phyloP scores from a whole-genome alignment of 2,329 filamentous ascomycete species.

The Penicillium corylophilum region DNA sequence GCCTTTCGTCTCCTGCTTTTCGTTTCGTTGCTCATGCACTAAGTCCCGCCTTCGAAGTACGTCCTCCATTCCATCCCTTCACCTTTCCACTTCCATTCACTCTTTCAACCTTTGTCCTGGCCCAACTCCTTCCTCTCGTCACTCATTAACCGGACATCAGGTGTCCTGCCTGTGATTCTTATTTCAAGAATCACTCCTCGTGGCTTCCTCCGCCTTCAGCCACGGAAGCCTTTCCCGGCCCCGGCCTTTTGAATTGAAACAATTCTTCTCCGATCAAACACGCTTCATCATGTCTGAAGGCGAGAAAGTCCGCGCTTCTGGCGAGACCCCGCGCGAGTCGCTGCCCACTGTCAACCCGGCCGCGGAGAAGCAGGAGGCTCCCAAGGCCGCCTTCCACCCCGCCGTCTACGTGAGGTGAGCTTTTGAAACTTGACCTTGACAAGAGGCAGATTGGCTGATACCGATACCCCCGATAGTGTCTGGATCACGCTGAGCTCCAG shows the following conservation, averaged over 20 bases:
- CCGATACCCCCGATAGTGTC: conserved; percentile 53
- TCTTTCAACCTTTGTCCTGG: conserved; percentile 14
- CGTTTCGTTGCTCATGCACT: background rate
- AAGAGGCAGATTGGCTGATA: conserved; percentile 15
- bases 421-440: background rate
- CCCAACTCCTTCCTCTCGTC: conserved; percentile 27
- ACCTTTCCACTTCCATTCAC: too few species aligned
- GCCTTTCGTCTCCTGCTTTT: background rate
- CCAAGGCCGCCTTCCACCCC: conserved; percentile 69
- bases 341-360: conserved; percentile 80
- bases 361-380: conserved; percentile 66
- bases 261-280: conserved; percentile 46
- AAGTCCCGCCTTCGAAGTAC: conserved; percentile 14
- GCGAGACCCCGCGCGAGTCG: conserved; percentile 60
- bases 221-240: conserved; percentile 45
- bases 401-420: conserved; percentile 75
- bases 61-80: conserved; percentile 23
- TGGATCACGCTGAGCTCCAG: conserved; percentile 93
- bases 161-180: conserved; percentile 20
- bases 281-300: conserved; percentile 60
- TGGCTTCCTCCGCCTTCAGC: conserved; percentile 47
- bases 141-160: conserved; percentile 25
- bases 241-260: conserved; percentile 49
- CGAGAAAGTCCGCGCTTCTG: conserved; percentile 81
- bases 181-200: conserved; percentile 26